A percentile compares a stretch with the other conserved stretches of the same genome.
Evolutionary conservation across 192 early-diverging fungal species (phyloP).

Genomic region (Glomus cerebriforme): DNA sequence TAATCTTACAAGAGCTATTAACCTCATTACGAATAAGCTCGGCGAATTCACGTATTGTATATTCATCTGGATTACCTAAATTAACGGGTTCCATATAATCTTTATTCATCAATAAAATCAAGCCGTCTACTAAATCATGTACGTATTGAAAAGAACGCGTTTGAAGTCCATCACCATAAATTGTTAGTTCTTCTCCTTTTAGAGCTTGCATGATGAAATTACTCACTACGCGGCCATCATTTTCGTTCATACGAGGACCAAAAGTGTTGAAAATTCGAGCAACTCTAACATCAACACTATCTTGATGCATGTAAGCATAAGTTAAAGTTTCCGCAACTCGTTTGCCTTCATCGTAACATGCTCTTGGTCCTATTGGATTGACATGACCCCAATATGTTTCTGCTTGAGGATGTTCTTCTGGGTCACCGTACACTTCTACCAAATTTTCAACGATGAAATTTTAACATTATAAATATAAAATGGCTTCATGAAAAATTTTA

Average conservation of each 20-base stretch:
- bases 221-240: slow-evolving; percentile 82
- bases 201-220: slow-evolving; percentile 88
- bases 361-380: slow-evolving; percentile 78
- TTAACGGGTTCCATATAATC: slow-evolving; percentile 74
- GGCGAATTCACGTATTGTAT: slow-evolving; percentile 78
- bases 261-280: slow-evolving; percentile 80
- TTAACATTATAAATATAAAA: background rate
- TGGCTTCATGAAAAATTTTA: slow-evolving; percentile 15
- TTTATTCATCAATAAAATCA: slow-evolving; percentile 76
- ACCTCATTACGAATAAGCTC: slow-evolving; percentile 70
- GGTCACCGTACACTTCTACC: slow-evolving; percentile 87
- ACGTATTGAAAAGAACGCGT: slow-evolving; percentile 87
- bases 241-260: slow-evolving; percentile 82
- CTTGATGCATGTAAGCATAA: slow-evolving; percentile 75
- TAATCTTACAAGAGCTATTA: slow-evolving; percentile 56
- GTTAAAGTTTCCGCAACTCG: slow-evolving; percentile 82
- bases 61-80: slow-evolving; percentile 84
- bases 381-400: slow-evolving; percentile 85
- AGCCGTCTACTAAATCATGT: slow-evolving; percentile 80
- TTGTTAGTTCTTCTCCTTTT: slow-evolving; percentile 70
- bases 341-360: slow-evolving; percentile 89
- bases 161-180: slow-evolving; percentile 80
- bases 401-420: slow-evolving; percentile 81
- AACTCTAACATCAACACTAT: slow-evolving; percentile 75
- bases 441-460: too few species aligned